Evolutionary conservation across 768 basidiomycete genomes (phyloP).

Genomic region (Vishniacozyma victoriae): DNA sequence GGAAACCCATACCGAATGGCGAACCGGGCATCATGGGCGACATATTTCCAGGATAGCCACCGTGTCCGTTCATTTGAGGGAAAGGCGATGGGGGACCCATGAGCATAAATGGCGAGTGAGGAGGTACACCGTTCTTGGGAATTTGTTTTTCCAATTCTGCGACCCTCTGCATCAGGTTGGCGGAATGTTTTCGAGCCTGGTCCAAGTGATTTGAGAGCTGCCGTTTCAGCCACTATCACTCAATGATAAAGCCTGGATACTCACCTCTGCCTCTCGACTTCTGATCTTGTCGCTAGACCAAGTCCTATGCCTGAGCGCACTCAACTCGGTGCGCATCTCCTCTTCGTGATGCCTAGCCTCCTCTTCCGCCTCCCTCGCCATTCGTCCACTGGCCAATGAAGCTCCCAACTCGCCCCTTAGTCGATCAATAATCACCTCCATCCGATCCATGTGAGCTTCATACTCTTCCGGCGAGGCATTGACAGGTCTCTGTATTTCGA

Average conservation of each 20-base stretch:
- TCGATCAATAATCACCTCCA: slow-evolving; percentile 29
- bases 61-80: slow-evolving; percentile 2
- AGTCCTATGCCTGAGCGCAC: too few relatives aligned
- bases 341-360: too few relatives aligned
- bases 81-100: slow-evolving; percentile 1
- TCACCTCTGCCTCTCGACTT: slow-evolving; percentile 17
- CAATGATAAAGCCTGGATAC: neutral
- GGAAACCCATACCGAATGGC: slow-evolving; percentile 1
- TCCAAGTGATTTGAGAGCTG: neutral
- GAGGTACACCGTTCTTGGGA: neutral
- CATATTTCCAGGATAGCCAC: too few relatives aligned
- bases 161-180: slow-evolving; percentile 1
- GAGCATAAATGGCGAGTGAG: neutral
- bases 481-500: too few relatives aligned
- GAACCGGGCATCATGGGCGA: neutral
- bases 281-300: neutral
- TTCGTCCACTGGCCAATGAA: neutral
- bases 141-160: slow-evolving; percentile 4
- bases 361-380: neutral
- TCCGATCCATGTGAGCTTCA: slow-evolving; percentile 23
- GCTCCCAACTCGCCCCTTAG: slow-evolving; percentile 38
- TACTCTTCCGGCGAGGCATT: too few relatives aligned
- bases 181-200: neutral
- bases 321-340: too few relatives aligned
- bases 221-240: neutral